Base-by-base conservation (phyloP, 2,329 filamentous ascomycete species). In the Ophiostoma quercus region DNA sequence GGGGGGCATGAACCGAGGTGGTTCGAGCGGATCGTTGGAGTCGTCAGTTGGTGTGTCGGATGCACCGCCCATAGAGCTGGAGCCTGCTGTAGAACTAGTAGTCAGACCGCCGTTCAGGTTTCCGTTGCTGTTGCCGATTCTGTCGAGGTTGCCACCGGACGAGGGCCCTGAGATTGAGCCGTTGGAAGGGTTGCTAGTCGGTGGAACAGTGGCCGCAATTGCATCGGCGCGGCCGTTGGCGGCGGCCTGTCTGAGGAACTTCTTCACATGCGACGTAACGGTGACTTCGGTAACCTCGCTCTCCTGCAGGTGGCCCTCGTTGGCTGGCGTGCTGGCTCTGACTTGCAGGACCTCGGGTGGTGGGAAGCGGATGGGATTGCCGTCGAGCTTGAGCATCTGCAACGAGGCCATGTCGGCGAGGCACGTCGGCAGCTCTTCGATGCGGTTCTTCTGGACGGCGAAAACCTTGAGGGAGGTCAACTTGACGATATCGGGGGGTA, bases 351-450 rank as follows among this genome's bases (percentile, higher is more conserved):
- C 83, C 73, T 90, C 88, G 74, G 85, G 87, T 19, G 92, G 90
- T 3, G 93, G 93, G 75, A 94, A 94, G 71, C 85, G 86, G 71
- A 97, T 86, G 9, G 92, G 92, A 75, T 97, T 97, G 65, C 92
- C 92, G 71, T 94, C 91, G 47, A 97, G 87, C 78, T 96, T 97
- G 70, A 98, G 84, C 74, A 96, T 91, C 77, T 94, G 92, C 71
- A 98, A 81, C 69, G 92, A 95, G 70, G 86, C 89, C 91, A 97
- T 96, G 73, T 97, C 93, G 69, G 92, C 92, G 29, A 98, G 81
- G 73, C 92, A 94, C 7, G 91, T 81, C 1, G 94, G 94, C 22
- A 98, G 82, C 74, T 94, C 90, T 73, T 92, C 89, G 74, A 98
- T 92, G 71, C 90, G 87, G 78, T 97, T 97, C 77, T 91, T 92